A percentile compares a stretch with the other conserved stretches of the same genome.
Conservation (phyloP, 2,329 filamentous ascomycete species). For the Penicillium glabrum region DNA sequence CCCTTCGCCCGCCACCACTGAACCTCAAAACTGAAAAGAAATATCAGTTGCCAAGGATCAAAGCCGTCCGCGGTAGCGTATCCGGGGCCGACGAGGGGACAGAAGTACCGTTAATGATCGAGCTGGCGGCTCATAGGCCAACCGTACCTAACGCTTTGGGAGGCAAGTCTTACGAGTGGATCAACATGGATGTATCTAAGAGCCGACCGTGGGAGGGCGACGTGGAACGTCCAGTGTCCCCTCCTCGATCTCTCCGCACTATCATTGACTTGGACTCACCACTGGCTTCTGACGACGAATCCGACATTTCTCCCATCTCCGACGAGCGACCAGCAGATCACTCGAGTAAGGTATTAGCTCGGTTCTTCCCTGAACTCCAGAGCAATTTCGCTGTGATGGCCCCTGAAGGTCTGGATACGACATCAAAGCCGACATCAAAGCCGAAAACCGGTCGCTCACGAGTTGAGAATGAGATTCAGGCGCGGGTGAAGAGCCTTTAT, state of each 20-base stretch:
- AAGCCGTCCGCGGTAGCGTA: conserved; percentile 3
- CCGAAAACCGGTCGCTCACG: neutral
- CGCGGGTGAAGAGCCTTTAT: conserved; percentile 19
- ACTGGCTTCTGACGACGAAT: conserved; percentile 15
- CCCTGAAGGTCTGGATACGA: conserved; percentile 15
- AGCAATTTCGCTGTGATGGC: conserved; percentile 28
- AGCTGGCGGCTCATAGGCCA: neutral
- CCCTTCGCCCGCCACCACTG: conserved; percentile 8
- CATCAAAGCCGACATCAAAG: conserved; percentile 5
- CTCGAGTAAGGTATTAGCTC: conserved; percentile 21
- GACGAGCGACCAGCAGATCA: conserved; percentile 13
- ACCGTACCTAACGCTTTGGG: neutral
- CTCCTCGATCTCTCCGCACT: conserved; percentile 8
- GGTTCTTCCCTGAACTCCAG: conserved; percentile 33
- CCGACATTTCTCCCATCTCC: conserved; percentile 29
- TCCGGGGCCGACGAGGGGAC: neutral
- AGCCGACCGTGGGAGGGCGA: conserved; percentile 1
- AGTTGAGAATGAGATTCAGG: conserved; percentile 15
- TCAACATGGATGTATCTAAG: neutral
- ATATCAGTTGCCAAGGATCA: neutral
- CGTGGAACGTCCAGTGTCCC: conserved; percentile 8
- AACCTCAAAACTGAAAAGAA: conserved; percentile 1
- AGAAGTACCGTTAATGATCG: conserved; percentile 1
- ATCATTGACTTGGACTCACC: conserved; percentile 15
- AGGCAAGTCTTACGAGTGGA: neutral